Evolutionary conservation across 371 early-diverging fungal species (phyloP), one percentile per base, ranked within the genome.

Genomic region (Mucor sp.): DNA sequence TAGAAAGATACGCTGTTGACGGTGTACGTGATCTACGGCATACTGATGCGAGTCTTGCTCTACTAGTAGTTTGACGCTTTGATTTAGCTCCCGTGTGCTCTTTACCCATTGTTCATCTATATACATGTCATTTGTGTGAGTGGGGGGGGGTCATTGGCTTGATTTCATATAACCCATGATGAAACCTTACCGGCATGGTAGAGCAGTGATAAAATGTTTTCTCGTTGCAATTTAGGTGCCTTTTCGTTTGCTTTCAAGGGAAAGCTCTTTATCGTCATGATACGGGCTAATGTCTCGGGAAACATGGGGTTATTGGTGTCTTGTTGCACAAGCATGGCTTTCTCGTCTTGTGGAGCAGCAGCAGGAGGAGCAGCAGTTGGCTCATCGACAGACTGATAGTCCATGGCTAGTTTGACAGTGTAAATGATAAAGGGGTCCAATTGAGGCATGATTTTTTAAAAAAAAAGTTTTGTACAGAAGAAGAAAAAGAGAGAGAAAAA

Each of bases 171-270:
- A 30, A 4, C 30, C 30, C 33, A 33, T 33, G 33, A 7, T 7
- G 7, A 33, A 33, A 15, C n/a, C 58, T 60, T 72, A 73, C 76
- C 76, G 8, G 76, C 76, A 66, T 76, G 71, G 61, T 70, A 76
- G 7, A 76, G 43, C 12, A 76, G 41, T 14, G 74, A 73, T 12
- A 76, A 44, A 6, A 76, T 28, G 23, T 76, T 68, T 11, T 63
- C 71, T 47, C 44, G 58, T 35, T 33, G 58, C n/a, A 70, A 21
- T 53, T 55, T 50, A 4, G 71, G 71, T 7, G 30, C 64, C 32
- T 28, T 63, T n/a, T 64, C 68, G n/a, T 44, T 15, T 25, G 19
- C 30, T 15, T 44, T 56, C 12, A 41, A 21, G 6, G 66, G 60
- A 43, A 60, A 70, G 12, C 68, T 19, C 6, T 70, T 63, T 19